Evolutionary conservation across 352 stramenopile species (phyloP), one percentile per base, ranked within the genome.

Genomic region (Pilasporangium apinafurcum): DNA sequence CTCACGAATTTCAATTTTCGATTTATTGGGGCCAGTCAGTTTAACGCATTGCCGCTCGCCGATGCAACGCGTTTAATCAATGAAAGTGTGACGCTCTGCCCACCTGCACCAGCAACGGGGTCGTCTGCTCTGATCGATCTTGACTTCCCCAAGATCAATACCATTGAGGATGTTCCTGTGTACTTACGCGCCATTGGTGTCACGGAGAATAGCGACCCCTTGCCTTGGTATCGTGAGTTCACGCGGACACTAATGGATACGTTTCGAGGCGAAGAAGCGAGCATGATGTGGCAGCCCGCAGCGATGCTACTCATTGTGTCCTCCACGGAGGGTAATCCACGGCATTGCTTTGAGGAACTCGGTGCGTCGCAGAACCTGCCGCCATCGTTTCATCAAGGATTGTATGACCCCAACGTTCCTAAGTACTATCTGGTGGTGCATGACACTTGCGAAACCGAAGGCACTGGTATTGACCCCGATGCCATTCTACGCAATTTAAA

Each of bases 381-480:
- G 0, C 21, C 44, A 0, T 60, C 70, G 13, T 94, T 94, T 43
- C 62, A 80, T 10, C 61, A 86, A 44, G 82, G 77, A 6, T 46
- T 91, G 2, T 96, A 93, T 46, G 83, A 95, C 47, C 53, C 68
- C 5, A 81, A 71, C 25, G 44, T 95, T 10, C 73, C 83, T 12
- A 90, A 92, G 48, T 94, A 88, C 44, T 95, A 89, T 51, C 51
- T 96, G n/a, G 66, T 96, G 13, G 30, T 96, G 20, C 87, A 96
- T 42, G 87, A 96, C 53, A 52, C 76, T 4, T 47, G 66, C 27
- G 79, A 95, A 57, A 87, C 81, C 1, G 62, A 83, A 9, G 73
- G 76, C 24, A 93, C 81, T 25, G 70, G 66, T 0, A 93, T 93
- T 29, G 81, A 93, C 53, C 65, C 78, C 8, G 76, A 88, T 10